These are phyloP conservation scores for Lichtheimia ornata DNA, from an alignment of 371 early-diverging fungal genomes.

Conservation along the genomic window DNA sequence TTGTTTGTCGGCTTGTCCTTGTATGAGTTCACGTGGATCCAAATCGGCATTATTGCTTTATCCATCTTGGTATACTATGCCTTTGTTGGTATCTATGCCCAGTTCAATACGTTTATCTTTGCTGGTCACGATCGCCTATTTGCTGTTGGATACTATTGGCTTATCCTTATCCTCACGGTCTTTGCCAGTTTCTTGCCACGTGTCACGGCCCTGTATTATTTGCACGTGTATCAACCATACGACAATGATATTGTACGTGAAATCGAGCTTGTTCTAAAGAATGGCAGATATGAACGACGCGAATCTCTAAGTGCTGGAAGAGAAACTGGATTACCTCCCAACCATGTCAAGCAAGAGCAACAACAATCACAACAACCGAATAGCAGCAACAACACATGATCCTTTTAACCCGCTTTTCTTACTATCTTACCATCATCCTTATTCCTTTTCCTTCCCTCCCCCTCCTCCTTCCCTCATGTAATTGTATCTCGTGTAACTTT, in stretches of 20 bases:
- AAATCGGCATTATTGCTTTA: slow-evolving; percentile 55
- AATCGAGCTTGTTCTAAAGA: slow-evolving; percentile 35
- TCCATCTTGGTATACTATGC: slow-evolving; percentile 53
- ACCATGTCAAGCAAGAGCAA: too few relatives aligned
- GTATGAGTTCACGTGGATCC: slow-evolving; percentile 79
- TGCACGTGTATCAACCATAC: slow-evolving; percentile 54
- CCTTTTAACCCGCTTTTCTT: too few relatives aligned
- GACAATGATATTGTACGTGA: slow-evolving; percentile 72
- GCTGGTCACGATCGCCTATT: slow-evolving; percentile 51
- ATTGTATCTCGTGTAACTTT: too few relatives aligned
- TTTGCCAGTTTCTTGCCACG: slow-evolving; percentile 55
- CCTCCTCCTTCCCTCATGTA: too few relatives aligned
- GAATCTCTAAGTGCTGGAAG: too few relatives aligned
- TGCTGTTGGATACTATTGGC: slow-evolving; percentile 55
- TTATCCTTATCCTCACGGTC: slow-evolving; percentile 48
- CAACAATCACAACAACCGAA: too few relatives aligned
- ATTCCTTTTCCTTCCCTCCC: too few relatives aligned
- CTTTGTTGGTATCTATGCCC: slow-evolving; percentile 53
- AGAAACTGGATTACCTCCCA: too few relatives aligned
- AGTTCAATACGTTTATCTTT: slow-evolving; percentile 42
- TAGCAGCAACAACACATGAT: too few relatives aligned
- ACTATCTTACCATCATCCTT: too few relatives aligned
- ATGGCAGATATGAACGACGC: slow-evolving; percentile 11
- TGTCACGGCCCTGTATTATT: slow-evolving; percentile 40
- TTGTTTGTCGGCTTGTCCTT: slow-evolving; percentile 78